Evolutionary conservation across 805 yeast species (phyloP).

Genomic region (Spathaspora boniae): DNA sequence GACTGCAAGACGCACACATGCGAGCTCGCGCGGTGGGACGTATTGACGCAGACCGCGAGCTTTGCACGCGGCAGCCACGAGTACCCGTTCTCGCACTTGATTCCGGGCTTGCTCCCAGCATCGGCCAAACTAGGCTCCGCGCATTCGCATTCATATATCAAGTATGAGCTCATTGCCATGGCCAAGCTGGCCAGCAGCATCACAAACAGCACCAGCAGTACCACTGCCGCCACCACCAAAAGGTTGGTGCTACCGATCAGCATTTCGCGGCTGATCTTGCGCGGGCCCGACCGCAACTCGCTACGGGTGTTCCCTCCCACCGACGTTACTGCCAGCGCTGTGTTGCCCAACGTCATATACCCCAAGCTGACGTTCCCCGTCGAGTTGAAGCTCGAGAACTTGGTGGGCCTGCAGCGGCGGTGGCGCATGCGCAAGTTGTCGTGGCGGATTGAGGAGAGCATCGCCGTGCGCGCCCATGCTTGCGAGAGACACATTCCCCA

Average conservation of each 20-base stretch:
- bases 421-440: conserved; percentile 91
- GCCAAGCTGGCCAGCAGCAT: too few relatives aligned
- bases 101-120: conserved; percentile 88
- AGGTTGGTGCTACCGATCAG: conserved; percentile 60
- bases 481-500: conserved; percentile 59
- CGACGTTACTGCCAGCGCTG: conserved; percentile 80
- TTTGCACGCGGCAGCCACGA: conserved; percentile 71
- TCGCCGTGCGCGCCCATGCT: conserved; percentile 55
- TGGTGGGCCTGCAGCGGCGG: conserved; percentile 52
- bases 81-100: conserved; percentile 85
- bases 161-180: conserved; percentile 73
- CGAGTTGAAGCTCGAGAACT: conserved; percentile 77
- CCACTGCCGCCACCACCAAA: conserved; percentile 18
- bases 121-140: conserved; percentile 62
- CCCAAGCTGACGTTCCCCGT: conserved; percentile 85
- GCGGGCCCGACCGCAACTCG: conserved; percentile 84
- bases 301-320: conserved; percentile 95
- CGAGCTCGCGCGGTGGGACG: conserved; percentile 85
- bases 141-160: conserved; percentile 47
- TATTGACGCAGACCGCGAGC: conserved; percentile 55
- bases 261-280: conserved; percentile 69
- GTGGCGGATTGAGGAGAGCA: conserved; percentile 86
- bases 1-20: conserved; percentile 54
- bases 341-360: conserved; percentile 81
- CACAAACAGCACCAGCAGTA: too few relatives aligned